phyloP scores from a whole-genome alignment of 352 stramenopile genomes.

The Pythium utonaiense region DNA sequence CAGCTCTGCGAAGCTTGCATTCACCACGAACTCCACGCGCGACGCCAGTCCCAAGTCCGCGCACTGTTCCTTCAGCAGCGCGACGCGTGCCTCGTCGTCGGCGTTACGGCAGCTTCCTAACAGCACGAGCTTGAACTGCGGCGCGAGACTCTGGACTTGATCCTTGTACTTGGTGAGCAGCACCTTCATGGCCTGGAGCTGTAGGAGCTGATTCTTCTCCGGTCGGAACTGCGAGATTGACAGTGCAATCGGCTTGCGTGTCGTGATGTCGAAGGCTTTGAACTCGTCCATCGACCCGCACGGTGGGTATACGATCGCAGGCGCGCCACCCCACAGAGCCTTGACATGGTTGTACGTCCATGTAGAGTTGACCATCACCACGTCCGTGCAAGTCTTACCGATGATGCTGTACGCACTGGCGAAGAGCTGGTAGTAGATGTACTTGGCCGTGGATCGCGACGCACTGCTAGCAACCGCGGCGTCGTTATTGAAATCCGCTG shows the following conservation, averaged over 20 bases:
- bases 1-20: constrained; percentile 92
- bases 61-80: constrained; percentile 78
- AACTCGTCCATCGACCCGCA: constrained; percentile 90
- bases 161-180: constrained; percentile 46
- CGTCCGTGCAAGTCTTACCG: constrained; percentile 76
- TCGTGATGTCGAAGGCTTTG: constrained; percentile 46
- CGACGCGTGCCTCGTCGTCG: constrained; percentile 90
- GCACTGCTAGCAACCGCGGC: constrained; percentile 71
- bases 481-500: constrained; percentile 94
- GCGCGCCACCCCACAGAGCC: constrained; percentile 85
- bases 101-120: constrained; percentile 94
- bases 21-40: constrained; percentile 93
- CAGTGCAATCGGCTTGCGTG: constrained; percentile 81
- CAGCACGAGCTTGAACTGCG: constrained; percentile 90
- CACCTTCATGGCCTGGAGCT: constrained; percentile 89
- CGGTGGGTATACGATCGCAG: constrained; percentile 93
- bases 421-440: constrained; percentile 96
- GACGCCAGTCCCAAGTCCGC: constrained; percentile 69
- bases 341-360: constrained; percentile 97
- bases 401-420: constrained; percentile 88
- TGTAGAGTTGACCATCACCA: constrained; percentile 97
- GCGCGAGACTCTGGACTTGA: constrained; percentile 3
- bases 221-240: constrained; percentile 98
- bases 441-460: constrained; percentile 88
- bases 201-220: constrained; percentile 98